Evolutionary conservation across 345 rosid species (phyloP).

Genomic region (Melaleuca alternifolia): DNA sequence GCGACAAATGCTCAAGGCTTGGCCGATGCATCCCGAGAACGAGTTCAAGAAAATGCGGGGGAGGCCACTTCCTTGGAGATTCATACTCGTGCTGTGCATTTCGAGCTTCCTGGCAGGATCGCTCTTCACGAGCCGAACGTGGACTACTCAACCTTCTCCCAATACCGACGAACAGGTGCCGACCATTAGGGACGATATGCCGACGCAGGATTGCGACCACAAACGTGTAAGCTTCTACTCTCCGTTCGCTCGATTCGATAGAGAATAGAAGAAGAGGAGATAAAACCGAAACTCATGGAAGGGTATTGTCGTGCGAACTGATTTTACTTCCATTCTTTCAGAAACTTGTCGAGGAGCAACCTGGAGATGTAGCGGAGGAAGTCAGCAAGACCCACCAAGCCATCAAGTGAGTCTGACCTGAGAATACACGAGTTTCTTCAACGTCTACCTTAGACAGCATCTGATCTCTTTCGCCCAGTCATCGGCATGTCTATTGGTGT

Average conservation of each 20-base stretch:
- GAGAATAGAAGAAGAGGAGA: no score
- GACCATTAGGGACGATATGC: constrained; percentile 6
- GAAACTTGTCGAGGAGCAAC: constrained; percentile 49
- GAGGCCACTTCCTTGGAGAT: constrained; percentile 54
- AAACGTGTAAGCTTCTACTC: constrained; percentile 45
- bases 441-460: not conserved
- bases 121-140: constrained; percentile 33
- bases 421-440: not conserved
- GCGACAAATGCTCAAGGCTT: not conserved
- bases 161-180: constrained; percentile 7
- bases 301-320: not conserved
- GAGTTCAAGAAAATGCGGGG: constrained; percentile 50
- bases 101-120: constrained; percentile 76
- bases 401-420: constrained; percentile 25
- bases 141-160: constrained; percentile 11
- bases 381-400: constrained; percentile 66
- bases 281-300: no score
- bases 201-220: constrained; percentile 43
- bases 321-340: constrained; percentile 1
- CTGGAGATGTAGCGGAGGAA: constrained; percentile 54
- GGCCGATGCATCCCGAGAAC: constrained; percentile 12
- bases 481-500: not conserved
- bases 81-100: constrained; percentile 44
- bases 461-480: not conserved
- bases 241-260: not conserved